Base-by-base conservation (phyloP, 2,329 filamentous ascomycete genomes). In the Sporothrix schenckii region DNA sequence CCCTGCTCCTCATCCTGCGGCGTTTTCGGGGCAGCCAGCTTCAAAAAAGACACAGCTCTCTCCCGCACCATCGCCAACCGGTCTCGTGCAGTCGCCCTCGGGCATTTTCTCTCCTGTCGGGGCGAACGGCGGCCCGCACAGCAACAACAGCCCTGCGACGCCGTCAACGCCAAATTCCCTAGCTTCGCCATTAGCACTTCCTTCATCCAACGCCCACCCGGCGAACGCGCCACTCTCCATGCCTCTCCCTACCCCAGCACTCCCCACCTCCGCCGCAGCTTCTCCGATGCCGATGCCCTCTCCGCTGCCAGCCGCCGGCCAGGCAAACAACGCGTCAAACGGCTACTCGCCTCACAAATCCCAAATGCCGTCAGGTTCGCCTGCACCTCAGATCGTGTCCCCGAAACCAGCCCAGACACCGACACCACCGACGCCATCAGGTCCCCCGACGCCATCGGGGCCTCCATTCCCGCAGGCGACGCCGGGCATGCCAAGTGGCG, bases 221-320 rank as follows among this genome's bases (percentile, higher is more conserved):
- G 9, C 21, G 13, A 27, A 24, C 10, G 13, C 52, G 11, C 56
- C 72, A 7, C 61, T 49, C 24, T 39, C 65, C 21, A 68, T 68
- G 84, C 69, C 92, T 87, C 79, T 90, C 89, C 72, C 88, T 88
- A 74, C 85, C 86, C 41, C 89, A 87, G 70, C 85, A 85, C 65
- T 84, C 7, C 69, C 72, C 1, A 21, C 44, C 21, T 70, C 72
- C 1, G 41, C 67, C 2, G n/a, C 56, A 0, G 70, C 58, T 3
- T 72, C 72, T 2, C 69, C 72, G 13, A 54, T 72, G 21, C 47
- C 71, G 11, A 39, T 58, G 30, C 27, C 73, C 19, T 19, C 70
- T 3, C 63, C 69, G 10, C 19, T 69, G 6, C 72, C 68, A 6
- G 27, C 21, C 54, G 41, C 39, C 24, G 44, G 54, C 14, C 66